Percentiles rank a stretch among this genome's conserved stretches.
Conservation (phyloP, 2,329 filamentous ascomycete genomes). For the Alternaria hordeiaustralica region DNA sequence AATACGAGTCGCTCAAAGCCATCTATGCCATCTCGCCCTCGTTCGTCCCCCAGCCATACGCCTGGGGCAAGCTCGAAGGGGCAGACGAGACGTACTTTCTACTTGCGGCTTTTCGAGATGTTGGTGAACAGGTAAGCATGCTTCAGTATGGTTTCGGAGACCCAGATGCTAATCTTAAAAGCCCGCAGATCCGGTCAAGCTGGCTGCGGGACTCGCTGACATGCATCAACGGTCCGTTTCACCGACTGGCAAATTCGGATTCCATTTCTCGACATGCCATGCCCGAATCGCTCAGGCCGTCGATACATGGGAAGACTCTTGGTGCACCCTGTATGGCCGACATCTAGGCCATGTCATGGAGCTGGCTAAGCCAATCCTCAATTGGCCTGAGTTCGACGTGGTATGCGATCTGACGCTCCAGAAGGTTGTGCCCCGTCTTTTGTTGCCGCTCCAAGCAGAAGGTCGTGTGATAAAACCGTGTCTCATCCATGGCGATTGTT, state of each 20-base stretch:
- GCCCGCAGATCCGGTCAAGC: neutral
- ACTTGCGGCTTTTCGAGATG: no score
- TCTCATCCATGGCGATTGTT: neutral
- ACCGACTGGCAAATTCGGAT: neutral
- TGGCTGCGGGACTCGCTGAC: neutral
- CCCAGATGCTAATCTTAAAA: no score
- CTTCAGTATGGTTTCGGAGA: no score
- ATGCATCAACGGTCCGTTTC: neutral
- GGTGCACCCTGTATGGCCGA: accelerated
- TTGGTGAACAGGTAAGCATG: no score
- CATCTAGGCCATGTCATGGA: neutral
- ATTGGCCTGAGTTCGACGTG: neutral
- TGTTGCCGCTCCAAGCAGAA: neutral
- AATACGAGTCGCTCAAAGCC: neutral
- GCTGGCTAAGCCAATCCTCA: neutral
- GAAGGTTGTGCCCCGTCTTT: neutral
- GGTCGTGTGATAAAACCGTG: neutral
- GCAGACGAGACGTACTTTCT: no score
- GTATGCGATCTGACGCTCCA: neutral
- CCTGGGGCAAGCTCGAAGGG: neutral
- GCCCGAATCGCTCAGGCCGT: neutral
- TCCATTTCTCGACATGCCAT: neutral
- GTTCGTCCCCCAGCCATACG: neutral
- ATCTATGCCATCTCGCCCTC: neutral
- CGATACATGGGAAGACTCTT: neutral